Conservation (phyloP, 2,329 filamentous ascomycete species). For the Cordyceps cicadae region DNA sequence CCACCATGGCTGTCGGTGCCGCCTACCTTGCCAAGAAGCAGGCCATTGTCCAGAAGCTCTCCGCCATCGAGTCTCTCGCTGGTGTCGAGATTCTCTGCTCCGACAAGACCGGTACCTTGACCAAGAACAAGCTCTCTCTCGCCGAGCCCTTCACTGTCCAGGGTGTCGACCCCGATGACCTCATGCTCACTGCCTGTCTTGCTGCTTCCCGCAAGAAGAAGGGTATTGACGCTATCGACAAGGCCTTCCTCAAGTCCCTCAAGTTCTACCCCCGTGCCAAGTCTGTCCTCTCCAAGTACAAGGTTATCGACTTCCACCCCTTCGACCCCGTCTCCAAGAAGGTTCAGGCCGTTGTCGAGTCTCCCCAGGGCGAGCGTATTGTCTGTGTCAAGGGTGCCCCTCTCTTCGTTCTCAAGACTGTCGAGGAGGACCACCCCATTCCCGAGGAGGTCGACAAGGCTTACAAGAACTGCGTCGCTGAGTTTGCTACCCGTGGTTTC, state of each 20-base stretch:
- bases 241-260: conserved; percentile 84
- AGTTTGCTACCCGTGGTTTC: conserved; percentile 89
- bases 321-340: conserved; percentile 95
- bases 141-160: conserved; percentile 75
- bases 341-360: conserved; percentile 75
- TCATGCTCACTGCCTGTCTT: conserved; percentile 86
- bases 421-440: conserved; percentile 76
- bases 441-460: conserved; percentile 68
- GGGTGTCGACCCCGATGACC: conserved; percentile 76
- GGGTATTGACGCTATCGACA: conserved; percentile 91
- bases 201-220: conserved; percentile 91
- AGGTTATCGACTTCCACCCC: conserved; percentile 74
- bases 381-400: conserved; percentile 88
- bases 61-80: conserved; percentile 83
- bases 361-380: conserved; percentile 74
- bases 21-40: conserved; percentile 87
- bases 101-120: conserved; percentile 88
- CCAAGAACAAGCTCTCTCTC: conserved; percentile 88
- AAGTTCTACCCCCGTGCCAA: conserved; percentile 77
- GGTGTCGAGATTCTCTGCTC: conserved; percentile 92
- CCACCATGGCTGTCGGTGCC: conserved; percentile 89
- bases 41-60: conserved; percentile 88
- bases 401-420: conserved; percentile 77
- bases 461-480: conserved; percentile 88
- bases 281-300: conserved; percentile 71